A percentile compares a stretch with the other conserved stretches of the same genome.
Conservation (phyloP, 805 yeast genomes). For the Wickerhamomyces chaumierensis region DNA sequence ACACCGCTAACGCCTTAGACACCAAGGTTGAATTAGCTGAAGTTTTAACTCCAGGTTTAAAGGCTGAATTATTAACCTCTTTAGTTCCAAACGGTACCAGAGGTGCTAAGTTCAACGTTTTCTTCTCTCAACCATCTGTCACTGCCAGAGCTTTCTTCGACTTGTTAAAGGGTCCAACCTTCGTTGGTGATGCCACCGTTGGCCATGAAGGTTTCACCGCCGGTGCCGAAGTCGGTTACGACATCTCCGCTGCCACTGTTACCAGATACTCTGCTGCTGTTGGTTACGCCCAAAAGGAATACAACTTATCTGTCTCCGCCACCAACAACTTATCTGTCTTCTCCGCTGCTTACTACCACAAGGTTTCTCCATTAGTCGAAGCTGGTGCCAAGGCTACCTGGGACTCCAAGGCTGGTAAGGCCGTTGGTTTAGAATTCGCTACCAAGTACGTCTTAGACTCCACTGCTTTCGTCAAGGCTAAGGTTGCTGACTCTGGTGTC, state of each 20-base stretch:
- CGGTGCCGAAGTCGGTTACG: constrained; percentile 96
- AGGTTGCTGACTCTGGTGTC: constrained; percentile 91
- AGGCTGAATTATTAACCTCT: constrained; percentile 81
- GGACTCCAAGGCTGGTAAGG: constrained; percentile 71
- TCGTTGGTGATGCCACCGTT: constrained; percentile 88
- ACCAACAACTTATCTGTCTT: constrained; percentile 79
- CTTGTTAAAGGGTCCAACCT: constrained; percentile 88
- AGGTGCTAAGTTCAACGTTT: constrained; percentile 82
- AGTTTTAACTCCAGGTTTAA: constrained; percentile 89
- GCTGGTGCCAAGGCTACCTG: constrained; percentile 97
- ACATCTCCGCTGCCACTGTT: constrained; percentile 83
- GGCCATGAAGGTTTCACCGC: constrained; percentile 95
- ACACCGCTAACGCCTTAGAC: constrained; percentile 82
- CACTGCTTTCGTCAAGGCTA: constrained; percentile 88
- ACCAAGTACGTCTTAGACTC: constrained; percentile 87
- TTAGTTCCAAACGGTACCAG: constrained; percentile 79
- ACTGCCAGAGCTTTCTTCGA: constrained; percentile 93
- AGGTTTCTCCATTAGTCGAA: constrained; percentile 81
- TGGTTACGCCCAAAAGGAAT: constrained; percentile 84
- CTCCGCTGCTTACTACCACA: constrained; percentile 96
- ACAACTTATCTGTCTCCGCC: constrained; percentile 71
- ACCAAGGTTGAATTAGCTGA: constrained; percentile 90
- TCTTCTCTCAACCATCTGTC: constrained; percentile 86
- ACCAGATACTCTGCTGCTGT: constrained; percentile 89
- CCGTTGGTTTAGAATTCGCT: constrained; percentile 90